Conservation (phyloP, 495 filamentous ascomycete genomes). For the Echria macrotheca region DNA sequence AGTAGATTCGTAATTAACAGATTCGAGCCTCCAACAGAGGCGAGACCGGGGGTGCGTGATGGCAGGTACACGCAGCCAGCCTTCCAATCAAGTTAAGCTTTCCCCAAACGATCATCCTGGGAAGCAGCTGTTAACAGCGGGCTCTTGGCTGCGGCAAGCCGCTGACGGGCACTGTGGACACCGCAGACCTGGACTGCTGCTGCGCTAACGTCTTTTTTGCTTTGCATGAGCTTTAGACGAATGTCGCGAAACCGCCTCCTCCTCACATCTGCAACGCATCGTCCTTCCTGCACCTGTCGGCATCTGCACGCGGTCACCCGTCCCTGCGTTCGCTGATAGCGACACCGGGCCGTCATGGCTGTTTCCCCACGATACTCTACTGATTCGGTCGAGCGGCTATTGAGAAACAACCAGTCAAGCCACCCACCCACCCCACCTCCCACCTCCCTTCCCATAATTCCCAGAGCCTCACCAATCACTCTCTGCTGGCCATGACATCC, state of each 20-base stretch:
- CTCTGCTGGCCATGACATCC: not conserved
- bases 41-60: not conserved
- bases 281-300: conserved; percentile 7
- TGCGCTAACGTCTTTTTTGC: not conserved
- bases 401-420: not conserved
- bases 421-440: not conserved
- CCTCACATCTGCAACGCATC: not conserved
- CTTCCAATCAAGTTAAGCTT: conserved; percentile 8
- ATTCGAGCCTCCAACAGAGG: too few relatives aligned
- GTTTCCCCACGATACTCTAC: not conserved
- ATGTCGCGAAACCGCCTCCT: not conserved
- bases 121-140: not conserved
- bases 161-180: too few relatives aligned
- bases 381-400: conserved; percentile 15
- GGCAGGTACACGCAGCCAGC: not conserved
- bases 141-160: not conserved
- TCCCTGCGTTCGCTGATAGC: conserved; percentile 11
- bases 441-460: not conserved
- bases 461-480: not conserved
- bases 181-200: too few relatives aligned
- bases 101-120: conserved; percentile 7
- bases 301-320: not conserved
- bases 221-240: not conserved
- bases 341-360: conserved; percentile 21
- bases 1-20: conserved; percentile 4